Evolutionary conservation across 352 stramenopile species (phyloP), one percentile per base, ranked within the genome.

Genomic region (Hyaloperonospora brassicae): DNA sequence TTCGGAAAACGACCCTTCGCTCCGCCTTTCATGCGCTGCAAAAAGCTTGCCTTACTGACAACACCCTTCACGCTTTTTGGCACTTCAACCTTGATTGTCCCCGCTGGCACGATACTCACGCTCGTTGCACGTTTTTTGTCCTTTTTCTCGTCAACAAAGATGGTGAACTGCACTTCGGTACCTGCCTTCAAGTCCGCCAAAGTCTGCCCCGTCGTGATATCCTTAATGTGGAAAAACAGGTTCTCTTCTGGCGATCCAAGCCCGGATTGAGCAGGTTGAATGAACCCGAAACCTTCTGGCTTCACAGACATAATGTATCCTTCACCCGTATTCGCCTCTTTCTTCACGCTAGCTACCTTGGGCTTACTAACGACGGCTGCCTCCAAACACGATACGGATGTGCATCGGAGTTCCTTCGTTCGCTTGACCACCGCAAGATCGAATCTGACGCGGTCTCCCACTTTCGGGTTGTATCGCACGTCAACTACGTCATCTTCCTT

Each of bases 161-260:
- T 42, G 8, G 64, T 73, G 56, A 73, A 89, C 54, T 74, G 62
- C 3, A 89, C 81, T 45, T 92, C 81, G 48, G 84, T 81, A 39
- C 79, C 81, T 53, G 82, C 76, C 42, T 85, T 84, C 36, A 92
- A 47, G 22, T 85, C 73, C 13, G 62, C 62, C 10, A 78, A 62
- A 9, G 67, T 77, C 54, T 85, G 66, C 25, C 68, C 70, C 0
- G 66, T 75, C 17, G 66, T 69, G 24, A 92, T 65, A 14, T 88
- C 81, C 34, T 86, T 89, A 25, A 92, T 66, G 59, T 88, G 81
- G 63, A 92, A 92, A 57, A 86, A 92, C 34, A 92, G 30, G 50
- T 85, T 87, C 53, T 87, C 76, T 23, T 71, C 70, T 1, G 72
- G 51, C 1, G 39, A 50, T 2, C 69, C 72, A 11, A 67, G 24